Evolutionary conservation across 768 basidiomycete species (phyloP), one percentile per base, ranked within the genome.

Genomic region (Leccinum variicolor): DNA sequence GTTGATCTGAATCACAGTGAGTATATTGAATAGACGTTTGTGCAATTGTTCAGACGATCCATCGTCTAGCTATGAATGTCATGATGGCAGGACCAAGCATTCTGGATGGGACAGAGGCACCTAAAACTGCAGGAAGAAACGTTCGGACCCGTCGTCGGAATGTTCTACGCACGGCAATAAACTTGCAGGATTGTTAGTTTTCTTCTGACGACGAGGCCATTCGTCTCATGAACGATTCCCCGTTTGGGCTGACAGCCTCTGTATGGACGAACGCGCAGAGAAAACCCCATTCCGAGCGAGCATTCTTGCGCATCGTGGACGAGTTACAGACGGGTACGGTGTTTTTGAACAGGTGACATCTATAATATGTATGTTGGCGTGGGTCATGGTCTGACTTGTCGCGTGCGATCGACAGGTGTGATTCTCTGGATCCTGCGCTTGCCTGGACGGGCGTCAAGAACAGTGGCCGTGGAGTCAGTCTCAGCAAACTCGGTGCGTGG

Each of bases 381-480:
- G 3, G 23, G 23, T 23, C 23, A 3, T 23, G 23, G 23, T 23
- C 23, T 23, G 23, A 23, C 23, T 23, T 3, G 23, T 23, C 1
- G 23, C 23, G 23, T 23, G 23, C 23, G 23, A 23, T 23, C 23
- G 23, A 23, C 23, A 23, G 23, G 45, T 92, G 90, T 64, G 96
- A 99, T 73, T 87, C 79, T 66, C 79, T 97, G 23, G 97, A 99
- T 67, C 96, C 97, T 2, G 93, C 94, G 5, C 76, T 98, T 2
- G 82, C 91, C 0, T 99, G 97, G 97, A 91, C 88, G 3, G 97
- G 96, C 2, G 88, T 92, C 49, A 98, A 98, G 78, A 77, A 97
- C 65, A 94, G 90, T 54, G 97, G 97, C 26, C 78, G 94, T 28
- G 97, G 97, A 2, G 77, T 98, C 59, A 94, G 92, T 65, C 75